Conservation (phyloP, 2,329 filamentous ascomycete species). For the Gliomastix tumulicola region DNA sequence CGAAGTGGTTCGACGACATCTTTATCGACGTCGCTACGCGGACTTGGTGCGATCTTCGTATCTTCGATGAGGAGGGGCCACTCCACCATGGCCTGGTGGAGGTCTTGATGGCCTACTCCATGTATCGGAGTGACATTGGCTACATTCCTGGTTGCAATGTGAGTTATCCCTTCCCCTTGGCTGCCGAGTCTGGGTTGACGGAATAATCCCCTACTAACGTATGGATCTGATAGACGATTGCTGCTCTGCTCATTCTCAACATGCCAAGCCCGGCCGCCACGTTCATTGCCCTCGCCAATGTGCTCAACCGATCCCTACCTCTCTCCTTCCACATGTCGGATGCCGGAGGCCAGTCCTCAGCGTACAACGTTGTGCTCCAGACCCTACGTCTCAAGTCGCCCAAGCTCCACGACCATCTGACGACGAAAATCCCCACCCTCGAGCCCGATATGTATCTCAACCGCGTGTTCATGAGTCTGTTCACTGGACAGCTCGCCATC, state of each 20-base stretch:
- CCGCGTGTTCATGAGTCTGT: conserved; percentile 56
- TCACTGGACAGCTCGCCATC: conserved; percentile 55
- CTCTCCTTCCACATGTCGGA: conserved; percentile 71
- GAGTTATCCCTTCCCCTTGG: too few species aligned
- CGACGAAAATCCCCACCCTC: conserved; percentile 34
- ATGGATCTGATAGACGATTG: conserved; percentile 48
- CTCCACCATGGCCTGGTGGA: conserved; percentile 63
- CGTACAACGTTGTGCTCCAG: conserved; percentile 62
- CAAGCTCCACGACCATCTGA: conserved; percentile 57
- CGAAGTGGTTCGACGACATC: conserved; percentile 57
- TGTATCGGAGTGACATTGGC: conserved; percentile 77
- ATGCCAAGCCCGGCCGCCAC: conserved; percentile 54
- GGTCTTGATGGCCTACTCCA: conserved; percentile 70
- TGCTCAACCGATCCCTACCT: conserved; percentile 69
- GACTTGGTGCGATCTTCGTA: conserved; percentile 66
- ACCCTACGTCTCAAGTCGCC: conserved; percentile 59
- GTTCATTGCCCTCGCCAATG: conserved; percentile 68
- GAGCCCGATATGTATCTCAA: conserved; percentile 49
- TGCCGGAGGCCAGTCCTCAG: conserved; percentile 57
- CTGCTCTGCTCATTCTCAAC: conserved; percentile 67
- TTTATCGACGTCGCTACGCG: conserved; percentile 53
- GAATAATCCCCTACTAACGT: not conserved
- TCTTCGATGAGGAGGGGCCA: conserved; percentile 62
- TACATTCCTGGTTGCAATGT: conserved; percentile 71
- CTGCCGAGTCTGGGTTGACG: too few species aligned